phyloP scores from a whole-genome alignment of 148 eudicot species.

The Diospyros lotus region DNA sequence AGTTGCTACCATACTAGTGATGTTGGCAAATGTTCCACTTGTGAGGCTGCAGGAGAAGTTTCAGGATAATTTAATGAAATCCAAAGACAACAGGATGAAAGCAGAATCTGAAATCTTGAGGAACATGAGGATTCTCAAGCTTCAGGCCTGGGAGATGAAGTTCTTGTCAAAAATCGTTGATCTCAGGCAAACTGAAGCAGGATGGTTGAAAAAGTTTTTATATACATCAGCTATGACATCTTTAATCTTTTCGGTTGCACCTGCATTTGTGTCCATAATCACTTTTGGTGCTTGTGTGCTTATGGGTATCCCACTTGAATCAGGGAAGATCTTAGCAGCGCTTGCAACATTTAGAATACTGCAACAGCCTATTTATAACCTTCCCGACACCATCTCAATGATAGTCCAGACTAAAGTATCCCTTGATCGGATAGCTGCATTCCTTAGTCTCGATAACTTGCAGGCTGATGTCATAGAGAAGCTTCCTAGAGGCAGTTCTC shows the following conservation, averaged over 20 bases:
- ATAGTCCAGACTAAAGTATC: slow-evolving; percentile 53
- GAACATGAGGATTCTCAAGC: slow-evolving; percentile 48
- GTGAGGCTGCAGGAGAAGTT: slow-evolving; percentile 31
- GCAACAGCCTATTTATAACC: slow-evolving; percentile 34
- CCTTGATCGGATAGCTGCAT: slow-evolving; percentile 47
- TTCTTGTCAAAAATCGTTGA: slow-evolving; percentile 43
- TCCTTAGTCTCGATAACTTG: slow-evolving; percentile 42
- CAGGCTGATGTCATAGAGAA: slow-evolving; percentile 31
- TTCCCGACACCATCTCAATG: slow-evolving; percentile 44
- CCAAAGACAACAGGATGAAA: slow-evolving; percentile 45
- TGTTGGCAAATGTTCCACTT: slow-evolving; percentile 39
- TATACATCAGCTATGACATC: slow-evolving; percentile 30
- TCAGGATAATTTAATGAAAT: slow-evolving; percentile 34
- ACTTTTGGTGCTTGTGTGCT: slow-evolving; percentile 39
- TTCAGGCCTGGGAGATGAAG: slow-evolving; percentile 52
- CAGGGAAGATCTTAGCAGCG: slow-evolving; percentile 41
- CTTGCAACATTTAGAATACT: slow-evolving; percentile 42
- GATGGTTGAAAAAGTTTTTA: slow-evolving; percentile 39
- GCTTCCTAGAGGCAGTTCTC: slow-evolving; percentile 29
- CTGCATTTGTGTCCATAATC: slow-evolving; percentile 37
- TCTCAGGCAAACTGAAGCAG: slow-evolving; percentile 27
- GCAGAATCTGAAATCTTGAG: slow-evolving; percentile 43
- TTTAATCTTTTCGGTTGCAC: slow-evolving; percentile 42
- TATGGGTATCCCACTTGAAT: slow-evolving; percentile 43
- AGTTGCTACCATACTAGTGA: slow-evolving; percentile 29